Conservation (phyloP, 495 filamentous ascomycete species). For the Aspergillus ostianus region DNA sequence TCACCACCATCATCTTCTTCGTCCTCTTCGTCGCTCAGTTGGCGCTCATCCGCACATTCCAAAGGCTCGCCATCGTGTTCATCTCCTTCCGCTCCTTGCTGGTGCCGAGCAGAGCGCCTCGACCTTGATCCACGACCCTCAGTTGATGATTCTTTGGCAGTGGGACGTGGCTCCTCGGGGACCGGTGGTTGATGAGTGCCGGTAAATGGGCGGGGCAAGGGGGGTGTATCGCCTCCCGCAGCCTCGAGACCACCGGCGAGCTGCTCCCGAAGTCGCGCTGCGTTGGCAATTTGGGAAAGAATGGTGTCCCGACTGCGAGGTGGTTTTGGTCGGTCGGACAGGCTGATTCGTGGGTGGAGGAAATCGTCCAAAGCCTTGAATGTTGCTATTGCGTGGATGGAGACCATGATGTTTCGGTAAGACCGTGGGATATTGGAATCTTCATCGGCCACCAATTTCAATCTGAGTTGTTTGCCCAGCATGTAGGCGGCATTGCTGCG, state of each 20-base stretch:
- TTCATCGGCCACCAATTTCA: constrained; percentile 88
- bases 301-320: constrained; percentile 64
- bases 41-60: constrained; percentile 93
- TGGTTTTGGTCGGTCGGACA: constrained; percentile 75
- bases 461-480: constrained; percentile 91
- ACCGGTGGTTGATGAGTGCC: constrained; percentile 24
- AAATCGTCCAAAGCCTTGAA: constrained; percentile 98
- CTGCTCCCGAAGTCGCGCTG: constrained; percentile 54
- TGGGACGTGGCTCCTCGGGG: constrained; percentile 24
- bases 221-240: constrained; percentile 26
- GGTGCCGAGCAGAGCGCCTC: constrained; percentile 52
- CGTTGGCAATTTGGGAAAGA: constrained; percentile 78
- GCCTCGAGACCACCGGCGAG: constrained; percentile 33
- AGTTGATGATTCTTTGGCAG: constrained; percentile 30
- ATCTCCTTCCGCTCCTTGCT: constrained; percentile 53
- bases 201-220: constrained; percentile 28
- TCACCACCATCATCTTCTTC: constrained; percentile 62
- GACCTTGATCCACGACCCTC: constrained; percentile 31
- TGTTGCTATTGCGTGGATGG: constrained; percentile 96
- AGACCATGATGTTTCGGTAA: constrained; percentile 93
- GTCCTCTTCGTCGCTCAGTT: constrained; percentile 72
- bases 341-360: constrained; percentile 80
- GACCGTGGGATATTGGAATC: constrained; percentile 80
- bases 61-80: constrained; percentile 60
- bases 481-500: constrained; percentile 91